These are phyloP conservation scores for Monosporascus sp. DNA, from an alignment of 2,329 filamentous ascomycete species.

Conservation along the genomic window DNA sequence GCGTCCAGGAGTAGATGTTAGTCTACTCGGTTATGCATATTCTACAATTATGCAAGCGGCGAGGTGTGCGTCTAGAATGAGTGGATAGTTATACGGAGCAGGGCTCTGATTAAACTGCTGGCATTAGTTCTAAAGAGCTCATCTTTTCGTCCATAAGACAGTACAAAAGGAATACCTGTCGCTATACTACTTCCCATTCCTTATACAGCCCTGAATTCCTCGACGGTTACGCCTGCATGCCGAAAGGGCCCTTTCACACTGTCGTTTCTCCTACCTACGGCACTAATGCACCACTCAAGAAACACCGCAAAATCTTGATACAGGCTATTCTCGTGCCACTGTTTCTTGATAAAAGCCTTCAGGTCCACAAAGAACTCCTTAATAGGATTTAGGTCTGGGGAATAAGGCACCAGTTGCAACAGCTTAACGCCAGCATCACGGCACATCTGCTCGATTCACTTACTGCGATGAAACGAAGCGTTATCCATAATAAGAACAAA, in stretches of 20 bases:
- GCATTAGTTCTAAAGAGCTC: no score
- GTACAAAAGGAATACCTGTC: no score
- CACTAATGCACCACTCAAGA: conserved; percentile 18
- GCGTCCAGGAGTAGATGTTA: no score
- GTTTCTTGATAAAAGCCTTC: conserved; percentile 3
- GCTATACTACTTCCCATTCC: no score
- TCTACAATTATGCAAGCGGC: no score
- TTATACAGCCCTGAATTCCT: neutral
- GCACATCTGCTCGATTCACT: conserved; percentile 18
- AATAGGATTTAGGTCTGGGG: conserved; percentile 4
- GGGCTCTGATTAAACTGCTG: no score
- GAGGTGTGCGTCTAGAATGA: no score
- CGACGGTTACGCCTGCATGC: conserved; percentile 13
- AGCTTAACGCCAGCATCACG: conserved; percentile 8
- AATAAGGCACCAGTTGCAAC: conserved; percentile 4
- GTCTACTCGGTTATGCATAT: no score
- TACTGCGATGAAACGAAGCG: conserved; percentile 20
- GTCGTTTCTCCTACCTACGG: conserved; percentile 12
- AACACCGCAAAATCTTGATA: conserved; percentile 15
- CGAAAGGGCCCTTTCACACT: conserved; percentile 19
- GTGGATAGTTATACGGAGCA: no score
- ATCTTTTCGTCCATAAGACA: no score
- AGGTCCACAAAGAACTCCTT: conserved; percentile 7
- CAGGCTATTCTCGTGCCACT: conserved; percentile 3
- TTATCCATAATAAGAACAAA: conserved; percentile 29